A percentile compares a stretch with the other conserved stretches of the same genome.
These are phyloP conservation scores for Epichloe hybrida DNA, from an alignment of 2,329 filamentous ascomycete species.

Conservation along the genomic window DNA sequence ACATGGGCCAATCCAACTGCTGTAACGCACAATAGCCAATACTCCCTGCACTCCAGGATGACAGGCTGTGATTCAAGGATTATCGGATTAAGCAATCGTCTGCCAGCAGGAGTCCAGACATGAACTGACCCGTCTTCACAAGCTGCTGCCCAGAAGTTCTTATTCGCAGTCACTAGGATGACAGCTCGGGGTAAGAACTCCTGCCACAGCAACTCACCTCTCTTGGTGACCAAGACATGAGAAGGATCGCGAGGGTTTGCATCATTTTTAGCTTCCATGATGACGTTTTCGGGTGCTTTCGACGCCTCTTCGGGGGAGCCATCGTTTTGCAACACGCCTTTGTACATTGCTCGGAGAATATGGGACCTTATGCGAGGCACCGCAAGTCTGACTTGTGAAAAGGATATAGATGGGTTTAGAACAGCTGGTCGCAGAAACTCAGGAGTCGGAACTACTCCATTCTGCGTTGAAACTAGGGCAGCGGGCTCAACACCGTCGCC, in stretches of 20 bases:
- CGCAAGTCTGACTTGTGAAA: conserved; percentile 74
- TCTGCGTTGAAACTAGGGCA: conserved; percentile 42
- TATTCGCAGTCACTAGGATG: conserved; percentile 81
- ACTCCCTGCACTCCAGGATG: conserved; percentile 78
- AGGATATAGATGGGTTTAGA: conserved; percentile 63
- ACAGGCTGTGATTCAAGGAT: conserved; percentile 87
- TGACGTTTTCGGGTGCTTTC: conserved; percentile 52
- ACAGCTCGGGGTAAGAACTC: conserved; percentile 81
- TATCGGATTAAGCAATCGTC: conserved; percentile 71
- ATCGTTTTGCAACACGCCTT: conserved; percentile 41
- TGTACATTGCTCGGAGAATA: conserved; percentile 70
- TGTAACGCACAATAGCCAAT: conserved; percentile 82
- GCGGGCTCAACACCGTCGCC: conserved; percentile 68
- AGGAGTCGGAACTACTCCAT: conserved; percentile 55
- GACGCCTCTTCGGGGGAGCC: conserved; percentile 45
- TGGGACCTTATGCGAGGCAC: conserved; percentile 76
- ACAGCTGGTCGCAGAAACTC: conserved; percentile 83
- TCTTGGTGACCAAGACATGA: conserved; percentile 67
- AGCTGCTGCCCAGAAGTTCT: conserved; percentile 86
- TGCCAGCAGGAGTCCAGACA: conserved; percentile 82
- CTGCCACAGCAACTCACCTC: conserved; percentile 76
- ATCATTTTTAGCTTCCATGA: conserved; percentile 84
- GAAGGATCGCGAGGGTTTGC: conserved; percentile 66
- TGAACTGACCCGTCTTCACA: conserved; percentile 89
- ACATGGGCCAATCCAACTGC: conserved; percentile 82